Conservation (phyloP, 257 asterid species). For the Nicotiana sylvestris region DNA sequence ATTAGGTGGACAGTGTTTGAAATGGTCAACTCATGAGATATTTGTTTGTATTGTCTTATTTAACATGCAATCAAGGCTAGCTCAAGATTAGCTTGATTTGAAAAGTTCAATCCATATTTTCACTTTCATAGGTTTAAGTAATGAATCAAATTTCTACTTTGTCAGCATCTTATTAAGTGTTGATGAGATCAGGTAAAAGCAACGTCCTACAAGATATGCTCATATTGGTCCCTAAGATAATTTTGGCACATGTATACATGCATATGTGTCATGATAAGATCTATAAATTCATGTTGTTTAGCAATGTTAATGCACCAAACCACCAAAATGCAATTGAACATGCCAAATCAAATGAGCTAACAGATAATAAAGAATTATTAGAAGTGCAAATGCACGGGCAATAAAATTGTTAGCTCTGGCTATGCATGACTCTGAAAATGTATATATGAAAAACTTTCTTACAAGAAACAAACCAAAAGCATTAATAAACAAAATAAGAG, state of each 20-base stretch:
- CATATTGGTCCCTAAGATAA: not conserved
- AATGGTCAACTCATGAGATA: not conserved
- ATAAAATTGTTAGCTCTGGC: not conserved
- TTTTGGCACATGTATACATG: not conserved
- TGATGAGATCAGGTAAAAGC: not conserved
- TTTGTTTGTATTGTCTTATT: not conserved
- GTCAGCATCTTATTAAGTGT: not conserved
- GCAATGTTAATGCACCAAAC: not conserved
- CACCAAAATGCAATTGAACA: not conserved
- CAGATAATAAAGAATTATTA: not conserved
- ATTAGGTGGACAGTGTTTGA: not conserved
- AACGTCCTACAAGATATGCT: not conserved
- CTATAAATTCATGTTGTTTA: not conserved
- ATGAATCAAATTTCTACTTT: not conserved
- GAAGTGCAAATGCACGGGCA: not conserved
- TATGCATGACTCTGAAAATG: not conserved
- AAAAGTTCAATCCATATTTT: not conserved
- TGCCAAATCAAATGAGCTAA: not conserved
- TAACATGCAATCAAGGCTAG: not conserved
- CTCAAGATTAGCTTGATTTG: not conserved
- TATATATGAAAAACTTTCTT: not conserved
- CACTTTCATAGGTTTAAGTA: not conserved
- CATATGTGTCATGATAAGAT: not conserved
- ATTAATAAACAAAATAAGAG: not conserved
- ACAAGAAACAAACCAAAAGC: not conserved